These are phyloP conservation scores for Ophiorrhiza pumila DNA, from an alignment of 257 asterid genomes.

Conservation along the genomic window DNA sequence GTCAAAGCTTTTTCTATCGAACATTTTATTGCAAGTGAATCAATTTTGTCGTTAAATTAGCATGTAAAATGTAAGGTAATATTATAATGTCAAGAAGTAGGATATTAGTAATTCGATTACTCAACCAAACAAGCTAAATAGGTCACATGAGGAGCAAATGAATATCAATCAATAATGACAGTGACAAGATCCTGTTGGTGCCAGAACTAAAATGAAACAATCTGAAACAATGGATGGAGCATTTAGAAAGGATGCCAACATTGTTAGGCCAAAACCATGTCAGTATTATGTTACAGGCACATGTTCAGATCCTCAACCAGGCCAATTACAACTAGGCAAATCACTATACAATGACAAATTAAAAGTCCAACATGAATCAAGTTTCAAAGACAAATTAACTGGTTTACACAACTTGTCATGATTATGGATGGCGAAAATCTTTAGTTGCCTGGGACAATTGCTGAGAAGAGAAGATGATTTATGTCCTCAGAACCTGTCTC, in stretches of 20 bases:
- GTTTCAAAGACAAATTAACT: no score
- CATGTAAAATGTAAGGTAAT: no score
- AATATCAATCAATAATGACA: background rate
- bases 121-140: background rate
- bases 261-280: background rate
- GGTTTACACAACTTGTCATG: background rate
- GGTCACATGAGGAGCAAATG: no score
- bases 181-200: no score
- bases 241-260: background rate
- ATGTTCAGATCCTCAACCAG: background rate
- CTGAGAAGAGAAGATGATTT: slow-evolving; percentile 83
- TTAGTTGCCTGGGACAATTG: slow-evolving; percentile 69
- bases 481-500: slow-evolving; percentile 58
- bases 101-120: background rate
- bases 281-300: no score
- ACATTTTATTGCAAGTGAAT: no score
- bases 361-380: background rate
- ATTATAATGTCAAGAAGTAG: background rate
- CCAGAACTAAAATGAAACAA: no score
- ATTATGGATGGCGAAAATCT: background rate
- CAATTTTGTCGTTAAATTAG: no score
- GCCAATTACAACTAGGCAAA: background rate
- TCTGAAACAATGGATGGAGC: no score
- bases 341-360: background rate
- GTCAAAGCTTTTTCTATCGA: no score